phyloP scores from a whole-genome alignment of 2,329 filamentous ascomycete species.

The Diaporthe batatas region DNA sequence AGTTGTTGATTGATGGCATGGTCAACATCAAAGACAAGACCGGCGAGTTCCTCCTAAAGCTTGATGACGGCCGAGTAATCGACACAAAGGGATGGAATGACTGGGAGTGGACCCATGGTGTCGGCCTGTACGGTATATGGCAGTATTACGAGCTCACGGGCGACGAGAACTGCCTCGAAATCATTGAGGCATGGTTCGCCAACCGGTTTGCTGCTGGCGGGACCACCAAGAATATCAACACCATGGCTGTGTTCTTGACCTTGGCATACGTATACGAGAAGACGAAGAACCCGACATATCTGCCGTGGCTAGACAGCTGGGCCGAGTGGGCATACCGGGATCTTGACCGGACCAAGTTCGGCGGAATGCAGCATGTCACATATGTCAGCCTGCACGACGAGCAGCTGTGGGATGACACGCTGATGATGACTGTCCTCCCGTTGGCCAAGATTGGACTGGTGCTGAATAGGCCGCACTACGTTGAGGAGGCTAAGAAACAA shows the following conservation, averaged over 20 bases:
- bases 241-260: constrained; percentile 83
- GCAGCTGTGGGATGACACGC: constrained; percentile 86
- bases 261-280: constrained; percentile 84
- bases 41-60: constrained; percentile 78
- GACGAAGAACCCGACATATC: constrained; percentile 75
- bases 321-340: constrained; percentile 87
- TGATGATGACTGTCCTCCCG: constrained; percentile 90
- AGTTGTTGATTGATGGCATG: constrained; percentile 78
- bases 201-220: constrained; percentile 76
- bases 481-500: constrained; percentile 82
- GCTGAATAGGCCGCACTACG: constrained; percentile 77
- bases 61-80: constrained; percentile 81
- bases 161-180: constrained; percentile 68
- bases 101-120: constrained; percentile 87
- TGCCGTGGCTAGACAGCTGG: constrained; percentile 85
- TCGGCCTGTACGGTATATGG: constrained; percentile 85
- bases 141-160: constrained; percentile 83
- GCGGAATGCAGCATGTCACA: constrained; percentile 81
- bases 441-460: constrained; percentile 83
- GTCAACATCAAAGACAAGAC: constrained; percentile 83
- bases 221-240: constrained; percentile 89
- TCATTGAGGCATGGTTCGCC: constrained; percentile 81
- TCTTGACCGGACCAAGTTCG: constrained; percentile 77
- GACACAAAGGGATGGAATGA: constrained; percentile 88
- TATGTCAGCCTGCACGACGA: constrained; percentile 78